These are phyloP conservation scores for Scenedesmus sp. DNA, from an alignment of 163 green algal species.

Conservation along the genomic window DNA sequence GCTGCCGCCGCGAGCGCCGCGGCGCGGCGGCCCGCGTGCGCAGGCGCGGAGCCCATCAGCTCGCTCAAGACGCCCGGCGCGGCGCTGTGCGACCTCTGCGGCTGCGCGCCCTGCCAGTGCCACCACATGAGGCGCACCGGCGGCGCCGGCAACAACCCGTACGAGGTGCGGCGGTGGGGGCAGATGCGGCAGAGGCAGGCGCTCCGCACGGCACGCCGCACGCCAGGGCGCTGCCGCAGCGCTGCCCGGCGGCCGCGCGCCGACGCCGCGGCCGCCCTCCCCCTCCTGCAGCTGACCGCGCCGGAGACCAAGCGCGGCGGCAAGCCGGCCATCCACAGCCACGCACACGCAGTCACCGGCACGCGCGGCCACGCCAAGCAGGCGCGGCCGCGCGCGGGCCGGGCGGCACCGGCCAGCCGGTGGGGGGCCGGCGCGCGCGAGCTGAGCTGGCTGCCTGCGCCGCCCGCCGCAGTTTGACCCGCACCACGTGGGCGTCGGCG, in stretches of 20 bases:
- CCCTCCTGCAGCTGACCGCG: slow-evolving; percentile 46
- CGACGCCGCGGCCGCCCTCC: no score
- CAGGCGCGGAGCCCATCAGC: slow-evolving; percentile 45
- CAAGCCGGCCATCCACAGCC: slow-evolving; percentile 45
- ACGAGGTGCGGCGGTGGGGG: slow-evolving; percentile 12
- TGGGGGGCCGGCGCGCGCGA: not conserved
- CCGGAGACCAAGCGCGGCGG: slow-evolving; percentile 50
- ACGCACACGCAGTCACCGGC: slow-evolving; percentile 45
- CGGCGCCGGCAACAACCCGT: slow-evolving; percentile 17
- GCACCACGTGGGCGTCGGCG: not conserved
- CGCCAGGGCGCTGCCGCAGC: no score
- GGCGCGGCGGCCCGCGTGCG: no score
- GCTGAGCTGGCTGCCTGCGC: not conserved
- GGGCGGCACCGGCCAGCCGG: no score
- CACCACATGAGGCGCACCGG: slow-evolving; percentile 25
- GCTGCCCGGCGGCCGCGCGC: no score
- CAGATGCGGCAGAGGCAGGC: no score
- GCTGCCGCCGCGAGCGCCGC: slow-evolving; percentile 24
- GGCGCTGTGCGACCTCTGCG: slow-evolving; percentile 47
- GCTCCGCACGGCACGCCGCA: no score
- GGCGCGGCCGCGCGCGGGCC: not conserved
- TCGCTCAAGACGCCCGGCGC: slow-evolving; percentile 42
- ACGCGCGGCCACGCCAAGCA: slow-evolving; percentile 37
- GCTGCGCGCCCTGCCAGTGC: slow-evolving; percentile 53
- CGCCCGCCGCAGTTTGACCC: not conserved